These are phyloP conservation scores for Glycine tomentella DNA, from an alignment of 306 rosid genomes.

Conservation along the genomic window DNA sequence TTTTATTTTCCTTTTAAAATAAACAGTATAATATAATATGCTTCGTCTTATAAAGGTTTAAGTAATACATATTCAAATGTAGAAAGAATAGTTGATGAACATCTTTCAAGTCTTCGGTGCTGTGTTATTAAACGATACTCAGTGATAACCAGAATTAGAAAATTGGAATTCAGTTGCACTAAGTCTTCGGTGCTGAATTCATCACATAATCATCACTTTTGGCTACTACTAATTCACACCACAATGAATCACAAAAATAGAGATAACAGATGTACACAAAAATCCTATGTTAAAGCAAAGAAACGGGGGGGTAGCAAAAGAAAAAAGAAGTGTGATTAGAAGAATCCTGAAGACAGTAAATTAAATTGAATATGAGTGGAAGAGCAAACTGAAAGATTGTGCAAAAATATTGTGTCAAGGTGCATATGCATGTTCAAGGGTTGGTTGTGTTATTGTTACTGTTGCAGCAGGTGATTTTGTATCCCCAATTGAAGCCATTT, in stretches of 20 bases:
- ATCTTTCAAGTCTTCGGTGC: not conserved
- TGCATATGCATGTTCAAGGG: constrained; percentile 88
- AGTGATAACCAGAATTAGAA: no score
- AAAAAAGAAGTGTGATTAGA: constrained; percentile 49
- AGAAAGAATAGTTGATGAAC: not conserved
- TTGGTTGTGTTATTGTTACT: constrained; percentile 88
- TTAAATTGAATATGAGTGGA: constrained; percentile 58
- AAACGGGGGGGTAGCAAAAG: constrained; percentile 6
- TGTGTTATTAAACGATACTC: no score
- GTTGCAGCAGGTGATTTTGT: constrained; percentile 91
- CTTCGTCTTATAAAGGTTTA: not conserved
- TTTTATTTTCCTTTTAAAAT: not conserved
- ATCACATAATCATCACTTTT: constrained; percentile 66
- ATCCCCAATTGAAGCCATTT: constrained; percentile 77
- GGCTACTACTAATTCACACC: constrained; percentile 66
- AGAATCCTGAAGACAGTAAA: constrained; percentile 58
- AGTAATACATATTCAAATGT: not conserved
- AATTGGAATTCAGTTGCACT: no score
- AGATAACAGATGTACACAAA: constrained; percentile 70
- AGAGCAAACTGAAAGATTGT: constrained; percentile 48
- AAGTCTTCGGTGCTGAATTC: constrained; percentile 61
- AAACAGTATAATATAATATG: not conserved
- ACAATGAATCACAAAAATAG: constrained; percentile 60
- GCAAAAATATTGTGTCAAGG: constrained; percentile 64
- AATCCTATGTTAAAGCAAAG: constrained; percentile 63